Percentiles rank a stretch among this genome's conserved stretches.
Conservation (phyloP, 805 yeast species). For the Pichia eremophila region DNA sequence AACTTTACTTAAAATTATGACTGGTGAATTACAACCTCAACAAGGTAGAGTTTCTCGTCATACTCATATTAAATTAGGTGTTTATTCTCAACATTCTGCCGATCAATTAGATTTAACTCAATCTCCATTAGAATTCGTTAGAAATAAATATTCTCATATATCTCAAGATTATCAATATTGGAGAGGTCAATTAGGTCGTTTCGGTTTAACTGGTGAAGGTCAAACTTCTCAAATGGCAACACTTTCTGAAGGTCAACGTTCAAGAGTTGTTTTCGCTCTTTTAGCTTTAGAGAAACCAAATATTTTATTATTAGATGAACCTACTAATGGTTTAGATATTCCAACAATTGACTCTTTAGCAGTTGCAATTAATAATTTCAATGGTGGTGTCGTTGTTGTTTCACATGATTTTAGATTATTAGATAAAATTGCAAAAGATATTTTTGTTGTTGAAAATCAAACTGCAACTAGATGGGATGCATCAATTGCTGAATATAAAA, state of each 20-base stretch:
- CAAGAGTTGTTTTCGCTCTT: conserved; percentile 95
- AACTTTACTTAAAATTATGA: conserved; percentile 90
- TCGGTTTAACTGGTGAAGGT: conserved; percentile 97
- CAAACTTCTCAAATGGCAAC: conserved; percentile 99
- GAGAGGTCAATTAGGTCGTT: conserved; percentile 97
- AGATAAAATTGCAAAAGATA: conserved; percentile 95
- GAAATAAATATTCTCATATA: conserved; percentile 80
- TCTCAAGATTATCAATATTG: conserved; percentile 98
- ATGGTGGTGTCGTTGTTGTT: conserved; percentile 97
- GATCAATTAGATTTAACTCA: conserved; percentile 95
- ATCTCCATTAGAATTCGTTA: conserved; percentile 92
- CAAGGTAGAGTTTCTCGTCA: conserved; percentile 94
- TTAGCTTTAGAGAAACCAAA: conserved; percentile 94
- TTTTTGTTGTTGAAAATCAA: conserved; percentile 90
- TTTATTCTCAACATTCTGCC: conserved; percentile 97
- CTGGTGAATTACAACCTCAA: conserved; percentile 86
- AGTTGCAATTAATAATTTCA: conserved; percentile 86
- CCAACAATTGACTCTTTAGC: conserved; percentile 97
- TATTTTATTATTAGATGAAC: conserved; percentile 93
- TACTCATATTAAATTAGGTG: conserved; percentile 96
- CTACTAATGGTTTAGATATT: conserved; percentile 98
- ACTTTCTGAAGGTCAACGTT: conserved; percentile 97
- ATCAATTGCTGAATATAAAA: conserved; percentile 82
- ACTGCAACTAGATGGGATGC: conserved; percentile 97
- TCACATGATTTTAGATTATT: conserved; percentile 98